Evolutionary conservation across 345 rosid species (phyloP), one percentile per base, ranked within the genome.

Genomic region (Aquilaria yunnanensis): DNA sequence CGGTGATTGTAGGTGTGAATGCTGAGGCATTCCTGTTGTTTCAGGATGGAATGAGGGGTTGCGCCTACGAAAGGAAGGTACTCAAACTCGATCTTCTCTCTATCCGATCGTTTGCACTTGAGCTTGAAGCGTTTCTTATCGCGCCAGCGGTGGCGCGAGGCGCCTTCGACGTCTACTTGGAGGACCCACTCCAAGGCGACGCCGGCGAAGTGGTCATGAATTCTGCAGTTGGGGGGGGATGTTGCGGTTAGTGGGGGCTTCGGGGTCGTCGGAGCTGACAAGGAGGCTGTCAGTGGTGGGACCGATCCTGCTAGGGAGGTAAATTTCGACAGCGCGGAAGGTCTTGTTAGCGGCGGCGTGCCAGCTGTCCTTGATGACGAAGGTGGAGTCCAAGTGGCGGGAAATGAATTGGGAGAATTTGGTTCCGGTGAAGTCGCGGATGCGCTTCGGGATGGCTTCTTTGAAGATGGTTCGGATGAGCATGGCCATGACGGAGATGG

Each of bases 311-410:
- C 78, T 74, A 2, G 78, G 81, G 14, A 74, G 57, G 50, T 78
- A 78, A 34, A 71, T 67, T 59, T 78, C 76, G 0, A 55, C 59
- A 0, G 78, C 78, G 2, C 78, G 73, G 23, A 70, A 78, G 12
- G 76, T 74, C 57, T 78, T 77, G 51, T 72, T 78, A 12, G 29
- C 32, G 14, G 72, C 74, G 11, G 82, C 82, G 43, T 78, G 65
- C 79, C 79, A 78, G 12, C 74, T 74, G 12, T 78, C 77, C 59
- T 78, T 79, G 4, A 78, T 69, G 3, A 78, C 23, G 59, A 71
- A 74, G 31, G 72, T 74, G 63, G 72, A 78, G 16, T 68, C 67
- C 23, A 23, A 23, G 23, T 23, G 23, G 23, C 23, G 23, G 23
- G 23, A 23, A 23, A 23, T 41, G 2, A 41, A n/a, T 0, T 55